Evolutionary conservation across 306 rosid genomes (phyloP), one percentile per base, ranked within the genome.

Genomic region (Mimosa pudica): DNA sequence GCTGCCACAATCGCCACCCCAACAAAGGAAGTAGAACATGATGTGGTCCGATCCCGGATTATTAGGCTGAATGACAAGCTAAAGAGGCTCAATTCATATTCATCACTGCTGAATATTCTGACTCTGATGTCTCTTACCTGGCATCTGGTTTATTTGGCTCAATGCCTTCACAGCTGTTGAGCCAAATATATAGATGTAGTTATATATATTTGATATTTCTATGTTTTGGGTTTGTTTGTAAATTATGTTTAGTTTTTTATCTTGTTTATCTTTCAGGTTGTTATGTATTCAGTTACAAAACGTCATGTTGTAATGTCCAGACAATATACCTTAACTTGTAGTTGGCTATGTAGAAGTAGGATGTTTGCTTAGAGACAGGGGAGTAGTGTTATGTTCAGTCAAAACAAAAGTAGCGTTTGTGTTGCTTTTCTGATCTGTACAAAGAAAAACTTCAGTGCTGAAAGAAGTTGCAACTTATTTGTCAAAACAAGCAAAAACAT

Each of bases 81-180:
- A 7, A 84, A 90, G 88, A 88, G 69, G 78, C 88, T 90, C 32
- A 90, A 85, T 70, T 68, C 85, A 30, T 81, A 68, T 73, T 86
- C 94, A 0, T 84, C 94, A 11, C 70, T 86, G 47, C 86, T 88
- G 1, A 90, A 90, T 77, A 45, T 86, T 71, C 75, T 81, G 41
- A 80, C 84, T 6, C 76, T 87, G 2, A 82, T 84, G 89, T 72
- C 86, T 66, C 90, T 87, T 3, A 71, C 77, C 8, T 89, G 87
- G 80, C 89, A 90, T 77, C 86, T 86, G 11, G 84, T 86, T 48
- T 77, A 85, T 71, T 80, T 90, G 20, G 83, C 74, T 54, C 82
- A 77, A 49, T 85, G 76, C 65, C 81, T 77, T 14, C 35, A 61
- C 33, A 7, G 16, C 32, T 71, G 61, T 38, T 71, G 44, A 48